A percentile compares a stretch with the other conserved stretches of the same genome.
phyloP scores from a whole-genome alignment of 345 rosid genomes.

The Citrus maxima region DNA sequence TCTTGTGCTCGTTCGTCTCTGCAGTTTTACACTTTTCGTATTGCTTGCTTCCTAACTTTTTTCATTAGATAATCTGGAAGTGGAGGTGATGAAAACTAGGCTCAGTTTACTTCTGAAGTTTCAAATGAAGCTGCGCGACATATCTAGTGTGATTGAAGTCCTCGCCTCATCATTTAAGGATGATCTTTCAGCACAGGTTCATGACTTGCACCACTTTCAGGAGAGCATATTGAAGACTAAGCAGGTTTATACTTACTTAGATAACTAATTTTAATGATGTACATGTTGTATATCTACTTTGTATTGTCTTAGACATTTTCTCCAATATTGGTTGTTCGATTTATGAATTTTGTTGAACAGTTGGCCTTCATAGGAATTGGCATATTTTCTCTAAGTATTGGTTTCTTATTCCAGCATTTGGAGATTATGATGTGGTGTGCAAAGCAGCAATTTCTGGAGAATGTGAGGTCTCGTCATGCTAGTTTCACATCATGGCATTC shows the following conservation, averaged over 20 bases:
- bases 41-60: slow-evolving; percentile 35
- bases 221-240: slow-evolving; percentile 77
- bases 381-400: slow-evolving; percentile 4
- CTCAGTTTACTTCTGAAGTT: slow-evolving; percentile 53
- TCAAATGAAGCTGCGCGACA: slow-evolving; percentile 53
- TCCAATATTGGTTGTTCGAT: not conserved
- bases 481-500: slow-evolving; percentile 53
- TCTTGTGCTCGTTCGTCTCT: slow-evolving; percentile 3
- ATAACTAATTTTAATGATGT: not conserved
- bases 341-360: not conserved
- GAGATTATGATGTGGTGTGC: slow-evolving; percentile 86
- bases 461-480: slow-evolving; percentile 48
- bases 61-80: slow-evolving; percentile 58
- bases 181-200: slow-evolving; percentile 62
- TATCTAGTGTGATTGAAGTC: slow-evolving; percentile 78
- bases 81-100: slow-evolving; percentile 56
- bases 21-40: slow-evolving; percentile 2
- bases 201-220: slow-evolving; percentile 76
- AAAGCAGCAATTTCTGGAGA: slow-evolving; percentile 68
- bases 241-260: slow-evolving; percentile 57
- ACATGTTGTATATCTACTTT: not conserved
- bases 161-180: slow-evolving; percentile 80
- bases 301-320: not conserved
- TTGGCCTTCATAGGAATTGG: not conserved
- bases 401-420: slow-evolving; percentile 59